Evolutionary conservation across 352 stramenopile genomes (phyloP).

Genomic region (Phytophthora sp.): DNA sequence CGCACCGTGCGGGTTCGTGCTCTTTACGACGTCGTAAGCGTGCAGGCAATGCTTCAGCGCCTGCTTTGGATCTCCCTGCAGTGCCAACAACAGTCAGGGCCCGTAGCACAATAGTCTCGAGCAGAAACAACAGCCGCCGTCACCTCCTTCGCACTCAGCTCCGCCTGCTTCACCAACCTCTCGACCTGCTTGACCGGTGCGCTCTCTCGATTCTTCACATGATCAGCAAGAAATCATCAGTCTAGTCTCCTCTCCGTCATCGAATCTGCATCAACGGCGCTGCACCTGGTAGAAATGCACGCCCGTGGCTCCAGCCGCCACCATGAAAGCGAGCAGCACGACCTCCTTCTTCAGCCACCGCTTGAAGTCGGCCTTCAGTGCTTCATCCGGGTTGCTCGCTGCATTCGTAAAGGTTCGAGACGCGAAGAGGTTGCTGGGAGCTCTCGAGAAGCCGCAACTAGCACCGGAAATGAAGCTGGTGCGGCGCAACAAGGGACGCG

Average conservation of each 20-base stretch:
- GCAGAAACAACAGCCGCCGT: neutral
- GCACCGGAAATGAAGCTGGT: neutral
- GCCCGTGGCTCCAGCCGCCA: conserved; percentile 50
- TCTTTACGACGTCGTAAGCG: conserved; percentile 67
- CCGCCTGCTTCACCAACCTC: conserved; percentile 52
- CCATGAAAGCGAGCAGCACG: conserved; percentile 48
- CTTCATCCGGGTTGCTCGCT: conserved; percentile 36
- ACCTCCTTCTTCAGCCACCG: conserved; percentile 65
- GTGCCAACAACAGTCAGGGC: neutral
- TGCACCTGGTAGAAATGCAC: conserved; percentile 75
- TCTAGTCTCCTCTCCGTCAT: neutral
- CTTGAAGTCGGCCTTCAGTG: conserved; percentile 69
- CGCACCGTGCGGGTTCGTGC: conserved; percentile 68
- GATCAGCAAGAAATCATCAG: conserved; percentile 15
- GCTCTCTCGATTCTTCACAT: conserved; percentile 59
- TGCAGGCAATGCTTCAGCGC: conserved; percentile 75
- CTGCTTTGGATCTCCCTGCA: conserved; percentile 47
- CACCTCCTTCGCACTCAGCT: conserved; percentile 57
- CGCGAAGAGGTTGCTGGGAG: neutral
- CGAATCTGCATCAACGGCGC: neutral
- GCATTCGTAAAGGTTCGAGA: conserved; percentile 28
- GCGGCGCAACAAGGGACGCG: conserved; percentile 14
- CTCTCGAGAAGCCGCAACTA: neutral
- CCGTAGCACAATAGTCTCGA: neutral
- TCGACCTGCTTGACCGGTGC: conserved; percentile 63